phyloP scores from a whole-genome alignment of 371 early-diverging fungal species.

The Mucor racemosus region DNA sequence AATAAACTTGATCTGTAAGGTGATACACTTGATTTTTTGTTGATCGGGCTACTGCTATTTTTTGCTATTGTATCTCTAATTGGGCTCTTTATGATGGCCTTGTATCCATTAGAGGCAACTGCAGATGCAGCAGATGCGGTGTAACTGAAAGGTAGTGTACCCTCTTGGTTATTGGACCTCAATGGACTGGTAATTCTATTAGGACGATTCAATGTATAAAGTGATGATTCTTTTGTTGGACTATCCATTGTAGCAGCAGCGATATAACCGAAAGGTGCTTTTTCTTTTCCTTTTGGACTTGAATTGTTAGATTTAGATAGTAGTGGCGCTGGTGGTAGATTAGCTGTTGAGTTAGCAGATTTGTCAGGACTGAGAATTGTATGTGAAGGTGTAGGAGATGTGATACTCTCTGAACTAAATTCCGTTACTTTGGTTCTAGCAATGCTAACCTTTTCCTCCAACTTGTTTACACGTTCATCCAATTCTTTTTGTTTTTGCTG shows the following conservation, averaged over 20 bases:
- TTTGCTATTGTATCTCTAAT: neutral
- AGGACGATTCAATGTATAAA: too few species aligned
- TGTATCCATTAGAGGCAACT: neutral
- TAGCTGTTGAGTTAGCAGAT: neutral
- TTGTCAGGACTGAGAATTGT: neutral
- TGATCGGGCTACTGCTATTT: too few species aligned
- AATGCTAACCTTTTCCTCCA: neutral
- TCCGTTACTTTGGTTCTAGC: conserved; percentile 4
- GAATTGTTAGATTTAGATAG: neutral
- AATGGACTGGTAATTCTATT: neutral
- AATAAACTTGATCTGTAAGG: neutral
- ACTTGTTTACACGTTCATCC: conserved; percentile 2
- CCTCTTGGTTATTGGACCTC: neutral
- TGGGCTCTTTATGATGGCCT: neutral
- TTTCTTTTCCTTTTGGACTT: too few species aligned
- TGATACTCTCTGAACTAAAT: neutral
- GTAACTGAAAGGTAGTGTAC: neutral
- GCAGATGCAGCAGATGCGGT: neutral
- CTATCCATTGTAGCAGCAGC: too few species aligned
- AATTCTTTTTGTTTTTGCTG: neutral
- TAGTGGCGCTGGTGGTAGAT: neutral
- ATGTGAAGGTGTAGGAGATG: conserved; percentile 8
- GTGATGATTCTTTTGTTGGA: too few species aligned
- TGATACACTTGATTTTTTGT: neutral
- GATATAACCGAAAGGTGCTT: too few species aligned